Evolutionary conservation across 495 filamentous ascomycete genomes (phyloP), one percentile per base, ranked within the genome.

Genomic region (Bathelium albidoporum): DNA sequence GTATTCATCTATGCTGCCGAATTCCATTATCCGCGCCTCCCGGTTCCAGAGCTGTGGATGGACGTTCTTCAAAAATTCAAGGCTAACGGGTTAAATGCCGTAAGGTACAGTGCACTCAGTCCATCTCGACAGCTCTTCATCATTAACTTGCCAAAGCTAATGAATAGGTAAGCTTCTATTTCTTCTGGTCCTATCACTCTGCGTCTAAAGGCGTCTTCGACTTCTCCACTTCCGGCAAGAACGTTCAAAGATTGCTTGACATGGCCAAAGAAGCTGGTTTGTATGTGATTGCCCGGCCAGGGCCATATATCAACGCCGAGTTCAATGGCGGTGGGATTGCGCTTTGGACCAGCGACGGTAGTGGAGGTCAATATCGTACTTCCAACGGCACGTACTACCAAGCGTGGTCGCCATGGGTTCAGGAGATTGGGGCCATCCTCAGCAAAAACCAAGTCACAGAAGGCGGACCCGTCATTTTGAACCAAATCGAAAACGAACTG

Each of bases 51-150:
- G 34, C 65, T 86, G 16, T 86, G 83, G 83, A 70, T 78, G 3
- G 83, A 87, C 70, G 72, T 86, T n/a, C 77, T 86, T 12, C 75
- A 87, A 66, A 87, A 87, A 67, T 72, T 86, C 49, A 81, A 82
- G 64, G 81, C 84, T 1, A 78, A 78, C 53, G 83, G 84, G 0
- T 82, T 78, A 32, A 85, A 83, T 68, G 77, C 82, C 26, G 73
- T 82, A 18, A 77, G 22, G 49, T 55, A 29, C 26, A 24, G n/a
- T 18, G 29, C 12, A 20, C 24, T 55, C 22, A 49, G 3, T 11
- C 10, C 24, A 2, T 55, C 29, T 7, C 20, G 12, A 1, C 0
- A 29, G 0, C 22, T 26, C 5, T 0, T 28, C 5, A 55, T n/a
- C 1, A 9, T 29, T 0, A 7, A 28, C 2, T 1, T 20, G 49